Evolutionary conservation across 352 stramenopile genomes (phyloP).

Genomic region (Globisporangium emineosum): DNA sequence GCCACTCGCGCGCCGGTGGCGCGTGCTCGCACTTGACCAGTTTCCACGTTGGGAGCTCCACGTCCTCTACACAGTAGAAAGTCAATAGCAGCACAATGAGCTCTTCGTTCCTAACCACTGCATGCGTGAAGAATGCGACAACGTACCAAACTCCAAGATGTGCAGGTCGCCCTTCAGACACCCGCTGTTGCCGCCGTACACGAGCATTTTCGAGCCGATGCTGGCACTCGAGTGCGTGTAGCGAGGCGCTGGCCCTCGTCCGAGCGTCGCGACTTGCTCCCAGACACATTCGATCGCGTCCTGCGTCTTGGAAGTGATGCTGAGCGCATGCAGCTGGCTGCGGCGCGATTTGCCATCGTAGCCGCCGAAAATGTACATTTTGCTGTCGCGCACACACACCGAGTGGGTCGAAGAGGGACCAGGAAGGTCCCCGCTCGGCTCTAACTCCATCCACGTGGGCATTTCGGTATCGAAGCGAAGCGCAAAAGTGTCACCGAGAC

Average conservation of each 20-base stretch:
- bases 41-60: conserved; percentile 44
- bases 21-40: conserved; percentile 36
- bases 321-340: conserved; percentile 42
- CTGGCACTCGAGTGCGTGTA: conserved; percentile 51
- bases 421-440: conserved; percentile 39
- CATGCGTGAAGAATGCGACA: neutral
- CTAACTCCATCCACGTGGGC: conserved; percentile 49
- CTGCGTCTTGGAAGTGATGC: conserved; percentile 30
- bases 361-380: conserved; percentile 65
- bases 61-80: conserved; percentile 16
- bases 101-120: neutral
- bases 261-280: conserved; percentile 36
- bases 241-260: conserved; percentile 32
- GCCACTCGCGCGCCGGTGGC: conserved; percentile 47
- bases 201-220: conserved; percentile 46
- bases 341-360: conserved; percentile 59
- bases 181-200: conserved; percentile 58
- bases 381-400: conserved; percentile 38
- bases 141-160: conserved; percentile 42
- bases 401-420: conserved; percentile 51
- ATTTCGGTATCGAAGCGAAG: conserved; percentile 42
- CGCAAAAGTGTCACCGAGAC: conserved; percentile 51
- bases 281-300: conserved; percentile 39
- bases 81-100: neutral
- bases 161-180: conserved; percentile 58